Percentiles rank a stretch among this genome's conserved stretches.
These are phyloP conservation scores for Xerocomellus dryophilus DNA, from an alignment of 768 basidiomycete genomes.

Conservation along the genomic window DNA sequence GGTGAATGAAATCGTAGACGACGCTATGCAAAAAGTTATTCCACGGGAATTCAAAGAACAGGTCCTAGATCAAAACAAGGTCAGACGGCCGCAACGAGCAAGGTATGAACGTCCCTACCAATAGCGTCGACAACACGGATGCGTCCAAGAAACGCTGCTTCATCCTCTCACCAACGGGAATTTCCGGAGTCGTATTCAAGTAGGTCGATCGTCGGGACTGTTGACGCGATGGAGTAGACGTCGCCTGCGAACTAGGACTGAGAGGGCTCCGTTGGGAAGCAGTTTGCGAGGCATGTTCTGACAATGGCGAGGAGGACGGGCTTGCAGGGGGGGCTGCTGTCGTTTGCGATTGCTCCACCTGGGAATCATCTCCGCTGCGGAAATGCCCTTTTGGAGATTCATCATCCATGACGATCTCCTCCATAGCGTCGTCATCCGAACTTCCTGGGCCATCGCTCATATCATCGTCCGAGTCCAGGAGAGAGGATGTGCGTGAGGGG, in stretches of 20 bases:
- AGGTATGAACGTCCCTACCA: conserved; percentile 50
- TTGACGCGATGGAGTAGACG: conserved; percentile 50
- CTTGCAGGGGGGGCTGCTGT: conserved; percentile 31
- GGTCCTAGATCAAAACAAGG: conserved; percentile 49
- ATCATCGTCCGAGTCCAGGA: conserved; percentile 71
- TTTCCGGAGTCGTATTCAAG: conserved; percentile 34
- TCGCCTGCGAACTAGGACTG: conserved; percentile 29
- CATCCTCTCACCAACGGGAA: conserved; percentile 72
- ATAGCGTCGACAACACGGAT: conserved; percentile 67
- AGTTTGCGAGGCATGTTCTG: conserved; percentile 32
- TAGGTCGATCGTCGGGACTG: conserved; percentile 48
- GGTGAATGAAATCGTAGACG: conserved; percentile 94
- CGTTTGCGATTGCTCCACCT: conserved; percentile 31
- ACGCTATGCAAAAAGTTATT: conserved; percentile 98
- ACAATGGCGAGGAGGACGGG: conserved; percentile 29
- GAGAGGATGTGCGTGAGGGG: conserved; percentile 47
- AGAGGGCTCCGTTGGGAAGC: conserved; percentile 27
- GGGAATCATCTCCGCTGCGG: conserved; percentile 27
- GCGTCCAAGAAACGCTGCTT: conserved; percentile 77
- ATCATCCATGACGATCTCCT: conserved; percentile 77
- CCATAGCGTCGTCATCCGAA: conserved; percentile 78
- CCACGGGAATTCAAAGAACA: conserved; percentile 95
- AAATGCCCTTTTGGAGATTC: conserved; percentile 42
- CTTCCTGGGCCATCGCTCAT: conserved; percentile 73
- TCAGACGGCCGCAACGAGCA: conserved; percentile 3